A percentile compares a stretch with the other conserved stretches of the same genome.
Evolutionary conservation across 148 eudicot genomes (phyloP).

Genomic region (Rhododendron vialii): DNA sequence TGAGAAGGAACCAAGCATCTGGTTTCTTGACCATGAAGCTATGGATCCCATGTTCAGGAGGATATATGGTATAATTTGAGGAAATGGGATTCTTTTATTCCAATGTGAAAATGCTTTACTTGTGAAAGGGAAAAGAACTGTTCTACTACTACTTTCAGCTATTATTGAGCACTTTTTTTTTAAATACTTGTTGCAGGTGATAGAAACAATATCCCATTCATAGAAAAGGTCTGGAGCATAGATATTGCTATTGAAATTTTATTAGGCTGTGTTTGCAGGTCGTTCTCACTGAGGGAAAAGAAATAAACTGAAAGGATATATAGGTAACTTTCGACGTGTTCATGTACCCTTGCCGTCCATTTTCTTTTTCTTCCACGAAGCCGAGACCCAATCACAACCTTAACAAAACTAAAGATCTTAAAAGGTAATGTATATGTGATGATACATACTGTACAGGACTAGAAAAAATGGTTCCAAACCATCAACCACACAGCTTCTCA

Average conservation of each 20-base stretch:
- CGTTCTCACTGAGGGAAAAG: not conserved
- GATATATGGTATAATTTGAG: slow-evolving; percentile 58
- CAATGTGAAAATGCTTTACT: not conserved
- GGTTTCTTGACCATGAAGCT: slow-evolving; percentile 95
- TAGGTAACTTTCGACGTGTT: not conserved
- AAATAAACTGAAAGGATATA: not conserved
- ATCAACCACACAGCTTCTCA: not conserved
- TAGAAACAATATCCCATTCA: not conserved
- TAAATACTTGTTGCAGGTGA: not conserved
- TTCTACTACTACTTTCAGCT: not conserved
- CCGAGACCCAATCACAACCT: not conserved
- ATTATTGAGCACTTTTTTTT: not conserved
- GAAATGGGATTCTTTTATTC: not conserved
- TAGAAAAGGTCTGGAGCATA: not conserved
- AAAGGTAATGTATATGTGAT: not conserved
- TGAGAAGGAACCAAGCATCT: slow-evolving; percentile 85
- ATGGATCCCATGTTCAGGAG: slow-evolving; percentile 66
- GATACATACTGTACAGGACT: not conserved
- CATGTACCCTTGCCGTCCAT: not conserved
- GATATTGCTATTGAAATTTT: not conserved
- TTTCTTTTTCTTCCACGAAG: not conserved
- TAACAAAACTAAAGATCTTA: not conserved
- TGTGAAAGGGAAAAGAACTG: not conserved
- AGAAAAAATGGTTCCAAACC: slow-evolving; percentile 4
- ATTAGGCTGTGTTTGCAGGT: not conserved